Percentiles rank a stretch among this genome's conserved stretches.
Evolutionary conservation across 78 protist genomes (phyloP).

Genomic region (Monosiga brevicollis): DNA sequence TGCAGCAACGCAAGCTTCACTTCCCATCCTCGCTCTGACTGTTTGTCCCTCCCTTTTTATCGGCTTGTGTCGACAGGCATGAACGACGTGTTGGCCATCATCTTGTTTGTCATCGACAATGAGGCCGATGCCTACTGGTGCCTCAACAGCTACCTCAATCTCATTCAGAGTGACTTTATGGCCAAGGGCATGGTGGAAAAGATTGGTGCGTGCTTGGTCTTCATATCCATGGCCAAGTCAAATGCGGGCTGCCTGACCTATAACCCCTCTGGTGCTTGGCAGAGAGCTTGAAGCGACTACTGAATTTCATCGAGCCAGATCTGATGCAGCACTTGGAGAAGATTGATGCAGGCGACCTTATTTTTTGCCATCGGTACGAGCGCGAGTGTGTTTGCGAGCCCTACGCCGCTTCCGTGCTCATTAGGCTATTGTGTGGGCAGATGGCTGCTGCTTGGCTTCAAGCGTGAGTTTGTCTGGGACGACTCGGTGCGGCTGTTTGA

Average conservation of each 20-base stretch:
- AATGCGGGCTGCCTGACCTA: neutral
- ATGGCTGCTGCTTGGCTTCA: neutral
- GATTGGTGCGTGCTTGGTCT: neutral
- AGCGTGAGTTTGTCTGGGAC: neutral
- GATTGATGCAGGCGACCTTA: neutral
- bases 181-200: neutral
- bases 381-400: too few relatives aligned
- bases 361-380: neutral
- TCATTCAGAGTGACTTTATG: neutral
- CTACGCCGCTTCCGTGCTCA: too few relatives aligned
- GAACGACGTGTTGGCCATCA: neutral
- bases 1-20: too few relatives aligned
- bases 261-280: neutral
- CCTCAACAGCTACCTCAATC: neutral
- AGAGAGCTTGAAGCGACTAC: neutral
- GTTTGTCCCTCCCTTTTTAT: too few relatives aligned
- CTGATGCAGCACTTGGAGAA: neutral
- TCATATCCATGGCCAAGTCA: neutral
- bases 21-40: too few relatives aligned
- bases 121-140: neutral
- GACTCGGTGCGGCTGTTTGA: neutral
- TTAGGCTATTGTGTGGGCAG: too few relatives aligned
- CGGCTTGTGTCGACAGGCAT: too few relatives aligned
- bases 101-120: neutral
- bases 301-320: neutral